Percentiles rank a stretch among this genome's conserved stretches.
Evolutionary conservation across 108 stramenopile species (phyloP).

Genomic region (Conticribra weissflogii): DNA sequence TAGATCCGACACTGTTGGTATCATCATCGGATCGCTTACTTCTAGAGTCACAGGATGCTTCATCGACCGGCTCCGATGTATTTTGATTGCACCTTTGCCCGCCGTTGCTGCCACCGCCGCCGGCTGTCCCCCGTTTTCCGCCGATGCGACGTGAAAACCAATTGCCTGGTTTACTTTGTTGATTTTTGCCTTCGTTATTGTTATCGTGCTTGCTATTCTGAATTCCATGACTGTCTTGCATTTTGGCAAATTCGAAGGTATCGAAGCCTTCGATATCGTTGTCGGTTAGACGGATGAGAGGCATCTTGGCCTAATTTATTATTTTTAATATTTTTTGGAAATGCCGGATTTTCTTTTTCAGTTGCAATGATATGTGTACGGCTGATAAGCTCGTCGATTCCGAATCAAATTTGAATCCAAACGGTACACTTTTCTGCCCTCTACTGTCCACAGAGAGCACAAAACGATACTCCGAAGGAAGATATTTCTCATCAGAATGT

Average conservation of each 20-base stretch:
- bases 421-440: no score
- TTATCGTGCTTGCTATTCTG: neutral
- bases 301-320: no score
- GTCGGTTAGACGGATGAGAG: conserved; percentile 16
- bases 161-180: neutral
- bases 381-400: no score
- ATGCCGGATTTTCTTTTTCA: no score
- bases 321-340: no score
- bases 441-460: no score
- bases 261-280: conserved; percentile 30
- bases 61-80: neutral
- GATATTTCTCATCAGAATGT: no score
- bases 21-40: neutral
- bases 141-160: neutral
- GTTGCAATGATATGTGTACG: no score
- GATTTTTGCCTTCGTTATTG: neutral
- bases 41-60: neutral
- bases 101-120: neutral
- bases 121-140: neutral
- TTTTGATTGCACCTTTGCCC: neutral
- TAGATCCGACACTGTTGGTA: neutral
- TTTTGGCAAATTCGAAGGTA: conserved; percentile 20
- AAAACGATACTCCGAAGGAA: no score
- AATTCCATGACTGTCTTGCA: conserved; percentile 2
- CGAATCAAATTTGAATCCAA: no score